Base-by-base conservation (phyloP, 768 basidiomycete species). In the Strobilomyces confusus region DNA sequence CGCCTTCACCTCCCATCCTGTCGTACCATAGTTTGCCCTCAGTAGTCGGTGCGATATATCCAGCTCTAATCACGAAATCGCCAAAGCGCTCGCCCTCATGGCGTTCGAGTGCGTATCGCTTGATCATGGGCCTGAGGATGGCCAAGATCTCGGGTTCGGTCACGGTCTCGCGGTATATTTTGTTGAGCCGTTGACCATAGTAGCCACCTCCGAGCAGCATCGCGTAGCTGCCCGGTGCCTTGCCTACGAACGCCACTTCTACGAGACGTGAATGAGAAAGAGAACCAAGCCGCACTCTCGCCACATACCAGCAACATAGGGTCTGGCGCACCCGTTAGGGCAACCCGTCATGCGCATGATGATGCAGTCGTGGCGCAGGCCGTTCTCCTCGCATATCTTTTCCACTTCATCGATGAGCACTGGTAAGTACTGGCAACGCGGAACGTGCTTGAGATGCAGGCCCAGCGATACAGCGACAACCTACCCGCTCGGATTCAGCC, bases 291-390 rank as follows among this genome's bases (percentile, higher is more conserved):
- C 19, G 3, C 17, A 41, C 22, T 1, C 33, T 5, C 5, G 37
- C 33, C 23, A 63, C 83, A 11, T 41, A 86, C 89, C 89, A 44
- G 91, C 95, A 42, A 95, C 75, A 70, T 95, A 98, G 34, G 93
- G 95, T 54, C 95, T 80, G 2, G 95, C 91, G 68, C 94, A 94
- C 34, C 92, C 92, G 63, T 93, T 94, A 3, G 92, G 92, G 61
- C 95, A 98, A 46, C 95, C 95, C 15, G 95, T 98, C 95, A 98
- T 98, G 49, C 95, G 83, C 95, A 99, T 98, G 55, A 98, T 84
- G 59, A 98, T 95, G 3, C 89, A 85, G 71, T 99, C 95, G 67
- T 97, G 87, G 43, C 95, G 80, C 38, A 98, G 76, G 19, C 95
- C 95, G 61, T 85, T 88, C 68, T 94, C 90, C 69, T 98, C 97